Conservation (phyloP, 768 basidiomycete genomes). For the Jaapia argillacea region DNA sequence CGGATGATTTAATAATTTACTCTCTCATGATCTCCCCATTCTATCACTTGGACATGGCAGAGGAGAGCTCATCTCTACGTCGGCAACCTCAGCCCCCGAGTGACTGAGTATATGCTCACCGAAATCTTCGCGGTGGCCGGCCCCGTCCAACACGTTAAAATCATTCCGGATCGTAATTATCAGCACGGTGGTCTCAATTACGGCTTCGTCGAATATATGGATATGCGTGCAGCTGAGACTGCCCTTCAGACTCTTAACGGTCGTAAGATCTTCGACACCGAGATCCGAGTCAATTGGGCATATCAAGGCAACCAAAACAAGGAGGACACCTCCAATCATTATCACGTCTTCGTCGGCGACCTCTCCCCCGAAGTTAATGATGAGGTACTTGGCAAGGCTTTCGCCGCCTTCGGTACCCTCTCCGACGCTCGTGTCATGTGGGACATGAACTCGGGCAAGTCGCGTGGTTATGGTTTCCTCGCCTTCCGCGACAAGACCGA, state of each 20-base stretch:
- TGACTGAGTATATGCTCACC: constrained; percentile 98
- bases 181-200: constrained; percentile 99
- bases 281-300: constrained; percentile 99
- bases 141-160: constrained; percentile 97
- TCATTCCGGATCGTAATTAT: constrained; percentile 98
- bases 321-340: constrained; percentile 96
- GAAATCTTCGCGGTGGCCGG: constrained; percentile 97
- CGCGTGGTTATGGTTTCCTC: constrained; percentile 95
- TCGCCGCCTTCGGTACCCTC: constrained; percentile 92
- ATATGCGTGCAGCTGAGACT: constrained; percentile 97
- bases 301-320: constrained; percentile 98
- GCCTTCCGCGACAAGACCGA: constrained; percentile 99
- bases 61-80: constrained; percentile 97
- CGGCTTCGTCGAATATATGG: constrained; percentile 98
- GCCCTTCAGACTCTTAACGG: constrained; percentile 98
- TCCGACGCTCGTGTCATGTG: constrained; percentile 99
- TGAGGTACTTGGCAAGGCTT: constrained; percentile 92
- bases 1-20: not conserved
- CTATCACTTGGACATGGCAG: constrained; percentile 23
- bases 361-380: constrained; percentile 98
- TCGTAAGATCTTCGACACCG: constrained; percentile 98
- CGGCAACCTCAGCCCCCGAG: constrained; percentile 94
- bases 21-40: not conserved
- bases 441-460: constrained; percentile 99
- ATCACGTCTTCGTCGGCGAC: constrained; percentile 99